These are phyloP conservation scores for Lycium barbarum DNA, from an alignment of 257 asterid species.

Conservation along the genomic window DNA sequence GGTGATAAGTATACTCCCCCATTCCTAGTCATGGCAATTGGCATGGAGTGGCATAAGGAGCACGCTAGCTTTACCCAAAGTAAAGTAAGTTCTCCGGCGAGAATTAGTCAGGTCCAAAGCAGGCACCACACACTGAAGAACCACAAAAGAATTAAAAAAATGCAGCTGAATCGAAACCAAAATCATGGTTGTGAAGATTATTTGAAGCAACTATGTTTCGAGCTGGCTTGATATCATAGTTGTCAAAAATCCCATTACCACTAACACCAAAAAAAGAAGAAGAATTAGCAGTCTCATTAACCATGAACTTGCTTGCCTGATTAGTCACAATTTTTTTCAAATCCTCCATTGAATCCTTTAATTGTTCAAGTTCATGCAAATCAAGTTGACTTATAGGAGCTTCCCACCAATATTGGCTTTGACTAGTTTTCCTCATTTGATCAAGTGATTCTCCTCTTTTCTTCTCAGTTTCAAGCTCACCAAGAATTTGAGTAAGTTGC, in stretches of 20 bases:
- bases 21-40: neutral
- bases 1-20: no score
- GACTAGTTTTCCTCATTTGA: slow-evolving; percentile 47
- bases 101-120: neutral
- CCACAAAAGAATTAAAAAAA: slow-evolving; percentile 41
- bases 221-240: slow-evolving; percentile 57
- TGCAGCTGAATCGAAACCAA: slow-evolving; percentile 54
- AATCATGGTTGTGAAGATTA: slow-evolving; percentile 26
- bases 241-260: slow-evolving; percentile 35
- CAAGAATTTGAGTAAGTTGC: slow-evolving; percentile 59
- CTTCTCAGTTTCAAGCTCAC: slow-evolving; percentile 59
- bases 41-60: neutral
- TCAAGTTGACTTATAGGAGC: slow-evolving; percentile 52
- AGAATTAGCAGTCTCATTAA: slow-evolving; percentile 30
- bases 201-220: slow-evolving; percentile 31
- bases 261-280: slow-evolving; percentile 35
- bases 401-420: slow-evolving; percentile 72
- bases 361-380: slow-evolving; percentile 58
- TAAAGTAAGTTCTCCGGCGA: no score
- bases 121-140: slow-evolving; percentile 3
- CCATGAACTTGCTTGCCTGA: slow-evolving; percentile 47
- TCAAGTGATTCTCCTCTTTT: slow-evolving; percentile 66
- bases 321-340: slow-evolving; percentile 48
- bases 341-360: slow-evolving; percentile 69
- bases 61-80: no score